Base-by-base conservation (phyloP, 768 basidiomycete genomes). In the Peribolospora kevripleyi region DNA sequence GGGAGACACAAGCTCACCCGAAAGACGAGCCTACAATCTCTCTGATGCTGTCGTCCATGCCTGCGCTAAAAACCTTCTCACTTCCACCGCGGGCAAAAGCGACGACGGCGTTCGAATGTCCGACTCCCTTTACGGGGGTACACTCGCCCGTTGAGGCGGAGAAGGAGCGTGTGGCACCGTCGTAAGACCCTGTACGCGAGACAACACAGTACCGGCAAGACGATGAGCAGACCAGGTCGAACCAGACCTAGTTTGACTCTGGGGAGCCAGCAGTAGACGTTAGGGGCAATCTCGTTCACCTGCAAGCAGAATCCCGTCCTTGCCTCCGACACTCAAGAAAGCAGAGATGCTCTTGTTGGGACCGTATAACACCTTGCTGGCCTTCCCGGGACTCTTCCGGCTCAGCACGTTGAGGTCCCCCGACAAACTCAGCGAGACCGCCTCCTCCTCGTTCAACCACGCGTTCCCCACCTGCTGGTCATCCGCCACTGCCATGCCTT, bases 321-420 rank as follows among this genome's bases (percentile, higher is more conserved):
- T 57, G 13, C 47, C 51, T 8, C 48, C 51, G 36, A 49, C 46
- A 3, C 58, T 58, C 42, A 56, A 48, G 11, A 65, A 46, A 4
- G 57, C 55, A 6, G 62, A 61, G 25, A 25, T 25, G 25, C 25
- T 25, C 25, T 25, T 25, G 25, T 25, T 25, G 25, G 25, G 43
- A 45, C 8, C 86, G 57, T 73, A 72, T 52, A 86, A 67, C 8
- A 82, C 65, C 13, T 75, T 75, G 3, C 75, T 67, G 7, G 78
- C 77, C 61, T 77, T 77, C 55, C 74, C 73, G 1, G 74, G 75
- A 7, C 70, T 70, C 48, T 87, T 74, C 37, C 76, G 74, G 65
- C 95, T 90, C 64, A 91, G 77, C 11, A 91, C 65, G 61, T 81
- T 84, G 54, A 97, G 71, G 54, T 78, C 75, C 10, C 90, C 87